Conservation (phyloP, 192 early-diverging fungal species). For the Coemansia guatemalensis region DNA sequence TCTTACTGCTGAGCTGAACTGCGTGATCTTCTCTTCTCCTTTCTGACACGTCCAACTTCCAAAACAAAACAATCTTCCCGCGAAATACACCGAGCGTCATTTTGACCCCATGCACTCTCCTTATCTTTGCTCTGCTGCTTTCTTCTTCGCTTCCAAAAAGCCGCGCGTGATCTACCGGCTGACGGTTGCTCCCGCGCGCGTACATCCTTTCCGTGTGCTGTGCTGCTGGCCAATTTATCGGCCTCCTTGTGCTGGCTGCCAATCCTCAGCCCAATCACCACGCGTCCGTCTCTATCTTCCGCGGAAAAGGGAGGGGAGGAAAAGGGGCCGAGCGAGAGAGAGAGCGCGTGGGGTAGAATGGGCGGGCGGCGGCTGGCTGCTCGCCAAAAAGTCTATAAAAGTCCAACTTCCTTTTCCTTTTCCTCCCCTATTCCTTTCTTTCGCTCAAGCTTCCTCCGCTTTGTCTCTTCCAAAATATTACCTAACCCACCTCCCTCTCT, state of each 20-base stretch:
- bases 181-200: not conserved
- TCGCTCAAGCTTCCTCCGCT: not conserved
- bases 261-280: not conserved
- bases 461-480: not conserved
- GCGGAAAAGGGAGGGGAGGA: no score
- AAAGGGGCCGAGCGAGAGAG: not conserved
- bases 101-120: not conserved
- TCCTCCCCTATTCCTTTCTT: not conserved
- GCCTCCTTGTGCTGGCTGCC: not conserved
- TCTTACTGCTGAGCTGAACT: conserved; percentile 1
- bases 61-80: not conserved
- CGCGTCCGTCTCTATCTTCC: not conserved
- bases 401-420: not conserved
- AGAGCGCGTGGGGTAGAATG: not conserved
- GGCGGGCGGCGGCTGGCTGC: not conserved
- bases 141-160: not conserved
- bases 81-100: not conserved
- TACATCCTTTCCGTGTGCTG: not conserved
- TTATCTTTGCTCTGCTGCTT: not conserved
- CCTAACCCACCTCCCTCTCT: not conserved
- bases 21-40: not conserved
- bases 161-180: not conserved
- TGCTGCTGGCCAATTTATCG: not conserved
- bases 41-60: conserved; percentile 3
- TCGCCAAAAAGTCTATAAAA: not conserved